These are phyloP conservation scores for Echites panduratus DNA, from an alignment of 257 asterid species.

Conservation along the genomic window DNA sequence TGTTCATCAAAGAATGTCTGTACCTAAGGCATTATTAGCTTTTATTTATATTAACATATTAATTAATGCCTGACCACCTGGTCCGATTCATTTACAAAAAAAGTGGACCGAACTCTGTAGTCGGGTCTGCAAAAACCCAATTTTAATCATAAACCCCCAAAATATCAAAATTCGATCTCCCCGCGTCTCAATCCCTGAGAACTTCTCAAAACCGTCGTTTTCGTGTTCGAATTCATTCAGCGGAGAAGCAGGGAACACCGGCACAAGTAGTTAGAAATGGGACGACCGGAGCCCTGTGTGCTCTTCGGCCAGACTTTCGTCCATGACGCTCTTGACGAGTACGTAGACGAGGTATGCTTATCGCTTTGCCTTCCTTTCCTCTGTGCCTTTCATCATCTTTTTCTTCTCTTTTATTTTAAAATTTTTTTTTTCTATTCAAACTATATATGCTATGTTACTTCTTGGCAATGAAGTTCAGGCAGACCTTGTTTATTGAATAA, in stretches of 20 bases:
- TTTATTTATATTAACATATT: too few species aligned
- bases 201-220: not conserved
- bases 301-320: slow-evolving; percentile 83
- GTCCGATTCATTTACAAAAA: too few species aligned
- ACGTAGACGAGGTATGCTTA: slow-evolving; percentile 75
- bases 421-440: not conserved
- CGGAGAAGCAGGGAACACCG: not conserved
- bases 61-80: too few species aligned
- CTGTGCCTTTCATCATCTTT: too few species aligned
- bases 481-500: not conserved
- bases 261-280: slow-evolving; percentile 34
- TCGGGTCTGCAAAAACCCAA: not conserved
- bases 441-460: not conserved
- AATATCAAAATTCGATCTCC: not conserved
- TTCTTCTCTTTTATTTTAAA: too few species aligned
- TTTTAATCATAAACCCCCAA: not conserved
- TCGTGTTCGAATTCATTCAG: not conserved
- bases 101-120: not conserved
- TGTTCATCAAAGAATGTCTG: too few species aligned
- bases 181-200: not conserved
- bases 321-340: slow-evolving; percentile 69
- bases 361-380: not conserved
- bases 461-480: not conserved
- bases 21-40: too few species aligned
- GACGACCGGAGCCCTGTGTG: slow-evolving; percentile 87